Evolutionary conservation across 352 stramenopile genomes (phyloP), one percentile per base, ranked within the genome.

Genomic region (Globisporangium alternatum): DNA sequence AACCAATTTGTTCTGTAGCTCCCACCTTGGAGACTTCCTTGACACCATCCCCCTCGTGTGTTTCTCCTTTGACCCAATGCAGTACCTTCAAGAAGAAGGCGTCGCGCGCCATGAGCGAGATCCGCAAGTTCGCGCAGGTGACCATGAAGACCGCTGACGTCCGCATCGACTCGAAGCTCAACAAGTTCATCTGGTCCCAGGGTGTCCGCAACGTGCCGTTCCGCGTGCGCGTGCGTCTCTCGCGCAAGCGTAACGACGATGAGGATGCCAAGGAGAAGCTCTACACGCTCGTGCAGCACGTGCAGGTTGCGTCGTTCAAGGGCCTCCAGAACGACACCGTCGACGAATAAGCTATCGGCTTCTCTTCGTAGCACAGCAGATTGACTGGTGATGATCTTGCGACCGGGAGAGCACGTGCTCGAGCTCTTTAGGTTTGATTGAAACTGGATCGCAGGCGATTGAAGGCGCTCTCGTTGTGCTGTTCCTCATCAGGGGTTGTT

Each of bases 231-330:
- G 97, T 99, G 51, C 90, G 96, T 78, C 90, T 99, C 47, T 97
- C 88, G 65, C 95, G 98, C 86, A 98, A 98, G 93, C 91, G 96
- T 76, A 99, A 99, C 86, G 97, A 99, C 75, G 97, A 99, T 70
- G 97, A 99, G 77, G 97, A 99, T 63, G 96, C 97, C 71, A 97
- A 98, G 66, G 97, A 99, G 85, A 99, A 99, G 86, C 89, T 99
- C 64, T 99, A 99, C 95, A 99, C 97, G 75, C 91, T 99, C 60
- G 97, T 98, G 67, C 93, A 99, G 85, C 88, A 98, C 77, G 96
- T 99, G 63, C 83, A 98, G 76, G 96, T 99, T 67, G 88, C 82
- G 43, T 79, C 68, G 68, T 99, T 98, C 90, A 99, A 99, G 86
- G 96, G 95, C 71, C 87, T 99, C 72, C 82, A 97, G 80, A 99